phyloP scores from a whole-genome alignment of 1,284 basidiomycete species.

The Macrocybe sp. region DNA sequence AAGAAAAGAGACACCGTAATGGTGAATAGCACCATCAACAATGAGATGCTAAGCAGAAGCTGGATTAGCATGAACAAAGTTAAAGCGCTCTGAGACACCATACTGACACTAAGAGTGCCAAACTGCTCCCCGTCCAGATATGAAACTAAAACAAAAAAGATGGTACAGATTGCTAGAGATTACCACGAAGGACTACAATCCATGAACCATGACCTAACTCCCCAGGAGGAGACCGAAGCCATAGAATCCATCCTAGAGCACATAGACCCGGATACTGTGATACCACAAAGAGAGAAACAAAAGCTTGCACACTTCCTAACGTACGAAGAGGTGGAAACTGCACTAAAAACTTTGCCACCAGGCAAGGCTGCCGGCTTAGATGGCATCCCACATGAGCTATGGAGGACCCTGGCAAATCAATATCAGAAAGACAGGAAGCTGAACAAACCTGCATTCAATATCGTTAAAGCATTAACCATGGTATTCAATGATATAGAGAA shows the following conservation, averaged over 20 bases:
- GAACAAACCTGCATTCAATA: conserved; percentile 6
- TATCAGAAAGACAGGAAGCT: not conserved
- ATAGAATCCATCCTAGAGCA: no score
- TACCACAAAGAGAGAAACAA: not conserved
- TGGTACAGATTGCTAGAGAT: conserved; percentile 18
- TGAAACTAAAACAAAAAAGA: conserved; percentile 1
- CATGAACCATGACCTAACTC: not conserved
- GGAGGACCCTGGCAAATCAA: conserved; percentile 12
- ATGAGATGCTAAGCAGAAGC: no score
- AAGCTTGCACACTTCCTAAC: conserved; percentile 7
- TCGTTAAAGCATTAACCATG: conserved; percentile 9
- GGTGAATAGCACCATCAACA: no score
- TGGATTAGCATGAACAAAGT: no score
- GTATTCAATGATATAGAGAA: conserved; percentile 24
- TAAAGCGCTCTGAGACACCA: no score
- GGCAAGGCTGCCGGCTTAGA: conserved; percentile 23
- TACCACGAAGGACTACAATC: conserved; percentile 22
- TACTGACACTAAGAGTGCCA: no score
- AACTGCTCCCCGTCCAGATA: no score
- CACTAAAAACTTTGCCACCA: conserved; percentile 15
- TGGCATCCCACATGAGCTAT: conserved; percentile 24
- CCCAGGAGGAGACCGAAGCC: no score
- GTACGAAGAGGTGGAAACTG: conserved; percentile 12
- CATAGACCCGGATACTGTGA: no score
- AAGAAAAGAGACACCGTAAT: no score